These are phyloP conservation scores for Blastosporella zonata DNA, from an alignment of 1,284 basidiomycete species.

Conservation along the genomic window DNA sequence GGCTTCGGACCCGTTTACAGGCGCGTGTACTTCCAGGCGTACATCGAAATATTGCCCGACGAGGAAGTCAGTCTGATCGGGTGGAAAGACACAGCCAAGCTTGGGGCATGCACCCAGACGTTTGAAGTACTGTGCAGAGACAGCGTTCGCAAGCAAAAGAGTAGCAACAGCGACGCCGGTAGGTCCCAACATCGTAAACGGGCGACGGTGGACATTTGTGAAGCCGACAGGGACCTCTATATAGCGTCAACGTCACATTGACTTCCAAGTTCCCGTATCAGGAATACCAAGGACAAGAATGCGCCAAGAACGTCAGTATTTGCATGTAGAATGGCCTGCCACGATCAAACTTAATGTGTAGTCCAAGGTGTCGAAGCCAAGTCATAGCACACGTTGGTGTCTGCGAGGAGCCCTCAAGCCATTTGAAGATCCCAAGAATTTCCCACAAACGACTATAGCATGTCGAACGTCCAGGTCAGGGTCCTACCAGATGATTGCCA, in stretches of 20 bases:
- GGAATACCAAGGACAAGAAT: neutral
- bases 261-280: neutral
- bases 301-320: neutral
- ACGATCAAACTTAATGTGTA: neutral
- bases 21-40: constrained; percentile 39
- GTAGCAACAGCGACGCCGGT: constrained; percentile 1
- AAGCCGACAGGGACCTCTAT: neutral
- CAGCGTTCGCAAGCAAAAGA: constrained; percentile 10
- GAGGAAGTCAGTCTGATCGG: constrained; percentile 41
- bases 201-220: neutral
- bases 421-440: neutral
- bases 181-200: constrained; percentile 4
- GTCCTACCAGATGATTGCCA: neutral
- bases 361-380: neutral
- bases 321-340: neutral
- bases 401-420: neutral
- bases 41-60: constrained; percentile 41
- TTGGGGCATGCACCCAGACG: constrained; percentile 38
- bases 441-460: too few relatives aligned
- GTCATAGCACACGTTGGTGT: constrained; percentile 14
- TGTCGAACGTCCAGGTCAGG: neutral
- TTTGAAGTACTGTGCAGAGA: constrained; percentile 35
- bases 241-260: neutral
- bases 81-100: constrained; percentile 41
- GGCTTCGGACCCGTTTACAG: constrained; percentile 37